phyloP scores from a whole-genome alignment of 176 grass and related monocot species.

The Areca catechu region DNA sequence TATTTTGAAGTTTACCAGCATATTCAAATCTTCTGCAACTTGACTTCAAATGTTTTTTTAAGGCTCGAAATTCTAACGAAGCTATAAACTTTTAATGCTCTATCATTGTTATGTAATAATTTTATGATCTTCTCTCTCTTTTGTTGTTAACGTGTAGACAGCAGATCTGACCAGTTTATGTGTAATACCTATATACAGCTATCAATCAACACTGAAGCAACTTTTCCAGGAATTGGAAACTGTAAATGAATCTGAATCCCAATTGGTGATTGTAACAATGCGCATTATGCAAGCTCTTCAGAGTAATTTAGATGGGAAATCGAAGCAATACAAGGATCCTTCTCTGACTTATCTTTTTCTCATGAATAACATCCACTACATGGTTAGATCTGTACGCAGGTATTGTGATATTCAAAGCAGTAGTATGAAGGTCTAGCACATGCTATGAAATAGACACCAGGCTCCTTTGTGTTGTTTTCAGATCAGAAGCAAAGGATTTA shows the following conservation, averaged over 20 bases:
- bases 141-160: neutral
- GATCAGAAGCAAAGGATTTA: slow-evolving; percentile 89
- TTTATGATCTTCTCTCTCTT: too few species aligned
- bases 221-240: slow-evolving; percentile 61
- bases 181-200: slow-evolving; percentile 35
- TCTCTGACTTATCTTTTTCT: slow-evolving; percentile 72
- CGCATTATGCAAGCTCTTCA: slow-evolving; percentile 77
- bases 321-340: slow-evolving; percentile 75
- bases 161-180: slow-evolving; percentile 14
- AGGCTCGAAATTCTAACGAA: too few species aligned
- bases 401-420: slow-evolving; percentile 14
- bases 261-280: slow-evolving; percentile 49
- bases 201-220: slow-evolving; percentile 54
- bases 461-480: slow-evolving; percentile 15
- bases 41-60: too few species aligned
- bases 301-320: slow-evolving; percentile 76
- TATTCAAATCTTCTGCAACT: too few species aligned
- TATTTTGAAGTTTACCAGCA: too few species aligned
- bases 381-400: slow-evolving; percentile 68
- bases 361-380: slow-evolving; percentile 88
- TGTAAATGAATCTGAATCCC: slow-evolving; percentile 46
- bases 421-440: slow-evolving; percentile 2
- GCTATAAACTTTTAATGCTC: too few species aligned
- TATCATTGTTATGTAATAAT: too few species aligned
- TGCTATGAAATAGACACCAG: neutral